These are phyloP conservation scores for Pulveroboletus sp. DNA, from an alignment of 768 basidiomycete species.

Conservation along the genomic window DNA sequence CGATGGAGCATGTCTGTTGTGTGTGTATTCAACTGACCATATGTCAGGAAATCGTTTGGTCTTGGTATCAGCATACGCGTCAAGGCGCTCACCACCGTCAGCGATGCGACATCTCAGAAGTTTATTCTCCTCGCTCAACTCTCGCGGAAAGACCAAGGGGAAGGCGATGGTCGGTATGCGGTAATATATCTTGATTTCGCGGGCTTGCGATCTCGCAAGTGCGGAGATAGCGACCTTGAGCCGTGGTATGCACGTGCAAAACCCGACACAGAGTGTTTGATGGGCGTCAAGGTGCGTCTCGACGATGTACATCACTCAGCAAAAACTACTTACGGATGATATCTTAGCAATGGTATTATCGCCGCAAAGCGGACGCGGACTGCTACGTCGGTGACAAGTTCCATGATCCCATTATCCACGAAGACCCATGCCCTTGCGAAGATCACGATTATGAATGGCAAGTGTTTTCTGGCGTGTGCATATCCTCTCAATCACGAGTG, in stretches of 20 bases:
- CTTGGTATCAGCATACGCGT: constrained; percentile 72
- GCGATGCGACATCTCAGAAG: constrained; percentile 95
- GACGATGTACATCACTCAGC: not conserved
- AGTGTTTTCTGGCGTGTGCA: constrained; percentile 23
- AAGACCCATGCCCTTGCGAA: constrained; percentile 79
- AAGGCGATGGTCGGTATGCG: constrained; percentile 59
- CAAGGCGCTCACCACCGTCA: constrained; percentile 79
- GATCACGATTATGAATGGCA: constrained; percentile 96
- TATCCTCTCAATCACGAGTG: not conserved
- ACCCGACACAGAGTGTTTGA: constrained; percentile 73
- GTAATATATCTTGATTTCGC: constrained; percentile 84
- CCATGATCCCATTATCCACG: constrained; percentile 77
- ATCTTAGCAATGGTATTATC: constrained; percentile 85
- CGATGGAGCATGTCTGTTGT: no score
- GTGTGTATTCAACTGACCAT: not conserved
- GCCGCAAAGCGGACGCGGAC: constrained; percentile 77
- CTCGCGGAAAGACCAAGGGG: constrained; percentile 52
- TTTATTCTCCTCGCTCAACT: constrained; percentile 87
- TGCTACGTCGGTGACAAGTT: constrained; percentile 94
- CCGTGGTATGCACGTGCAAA: constrained; percentile 77
- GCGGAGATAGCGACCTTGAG: constrained; percentile 72
- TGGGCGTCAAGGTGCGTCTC: constrained; percentile 85
- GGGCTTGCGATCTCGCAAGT: constrained; percentile 63
- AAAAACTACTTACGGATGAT: not conserved
- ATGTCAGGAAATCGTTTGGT: constrained; percentile 62